Evolutionary conservation across 2,329 filamentous ascomycete species (phyloP), one percentile per base, ranked within the genome.

Genomic region (Colletotrichum shisoi): DNA sequence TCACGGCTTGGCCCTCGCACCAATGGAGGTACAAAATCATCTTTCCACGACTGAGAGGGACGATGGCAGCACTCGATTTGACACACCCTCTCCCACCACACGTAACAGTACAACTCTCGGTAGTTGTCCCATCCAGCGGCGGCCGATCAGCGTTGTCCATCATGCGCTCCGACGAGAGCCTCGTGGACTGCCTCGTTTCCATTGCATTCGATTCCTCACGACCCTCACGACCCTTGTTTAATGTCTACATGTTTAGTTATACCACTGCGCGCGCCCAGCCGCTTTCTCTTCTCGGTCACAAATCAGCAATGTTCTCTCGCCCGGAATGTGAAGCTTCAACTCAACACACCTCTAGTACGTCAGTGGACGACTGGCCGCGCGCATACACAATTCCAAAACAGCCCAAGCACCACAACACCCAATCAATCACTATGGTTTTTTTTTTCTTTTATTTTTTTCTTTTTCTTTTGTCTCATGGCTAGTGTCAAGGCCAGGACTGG

Each of bases 181-280:
- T 53, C 17, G 39, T 61, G 57, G 45, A 37, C 42, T 24, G 49
- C 49, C 61, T 39, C 40, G 46, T 52, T 52, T 57, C 59, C 54
- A 57, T 60, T 70, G 59, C 67, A 49, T 70, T 70, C 67, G 60
- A 68, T 70, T 70, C 67, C 65, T 70, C 59, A 70, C 69, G 69
- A 70, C 60, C 69, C 69, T 70, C 51, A 70, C 69, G 69, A 70
- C 69, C 68, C 69, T 70, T 68, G 60, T 57, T 70, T 70, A 68
- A 70, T 70, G 69, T 70, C 63, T 70, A 70, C 60, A 63, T 69
- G 45, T 69, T 69, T 62, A 67, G 63, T 51, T 68, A 64, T 70
- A 63, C 59, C 63, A 70, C n/a, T 45, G 46, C 57, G 69, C 64
- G 64, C 65, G 61, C 37, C 49, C 49, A 70, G 67, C 53, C 67